phyloP scores from a whole-genome alignment of 2,329 filamentous ascomycete species.

The Arachnomyces sp. region DNA sequence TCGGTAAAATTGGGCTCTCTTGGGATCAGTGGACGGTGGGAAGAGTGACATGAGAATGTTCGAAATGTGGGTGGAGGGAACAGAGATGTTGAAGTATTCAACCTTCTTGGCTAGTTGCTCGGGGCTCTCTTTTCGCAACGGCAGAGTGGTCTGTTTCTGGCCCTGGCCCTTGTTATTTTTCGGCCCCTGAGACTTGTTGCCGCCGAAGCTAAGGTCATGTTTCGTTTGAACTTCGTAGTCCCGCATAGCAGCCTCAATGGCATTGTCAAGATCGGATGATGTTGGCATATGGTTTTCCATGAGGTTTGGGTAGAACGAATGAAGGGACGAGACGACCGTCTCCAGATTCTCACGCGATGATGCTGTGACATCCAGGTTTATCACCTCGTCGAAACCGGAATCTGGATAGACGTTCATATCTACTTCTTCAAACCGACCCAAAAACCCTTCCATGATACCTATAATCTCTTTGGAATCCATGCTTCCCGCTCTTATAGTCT shows the following conservation, averaged over 20 bases:
- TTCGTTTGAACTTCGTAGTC: conserved; percentile 70
- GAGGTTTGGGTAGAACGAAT: conserved; percentile 69
- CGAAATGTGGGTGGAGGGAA: conserved; percentile 46
- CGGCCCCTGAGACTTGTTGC: conserved; percentile 35
- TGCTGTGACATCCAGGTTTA: conserved; percentile 70
- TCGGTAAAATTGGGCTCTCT: conserved; percentile 61
- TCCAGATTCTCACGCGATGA: conserved; percentile 84
- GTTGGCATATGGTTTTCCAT: conserved; percentile 61
- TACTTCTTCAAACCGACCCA: conserved; percentile 74
- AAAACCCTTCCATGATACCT: conserved; percentile 90
- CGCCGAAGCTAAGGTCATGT: conserved; percentile 62
- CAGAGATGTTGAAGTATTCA: conserved; percentile 58
- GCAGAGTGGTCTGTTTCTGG: conserved; percentile 17
- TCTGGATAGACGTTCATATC: conserved; percentile 64
- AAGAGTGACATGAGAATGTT: conserved; percentile 65
- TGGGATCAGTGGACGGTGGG: conserved; percentile 41
- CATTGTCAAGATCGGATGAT: conserved; percentile 66
- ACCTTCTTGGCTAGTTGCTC: conserved; percentile 45
- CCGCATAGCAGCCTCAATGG: conserved; percentile 66
- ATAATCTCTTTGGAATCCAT: conserved; percentile 67
- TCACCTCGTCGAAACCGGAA: conserved; percentile 70
- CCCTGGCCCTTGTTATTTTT: conserved; percentile 31
- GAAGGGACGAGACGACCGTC: conserved; percentile 62
- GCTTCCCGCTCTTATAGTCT: conserved; percentile 84
- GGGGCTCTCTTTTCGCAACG: conserved; percentile 11